Conservation (phyloP, 2,329 filamentous ascomycete genomes). For the Hypomyces rosellus region DNA sequence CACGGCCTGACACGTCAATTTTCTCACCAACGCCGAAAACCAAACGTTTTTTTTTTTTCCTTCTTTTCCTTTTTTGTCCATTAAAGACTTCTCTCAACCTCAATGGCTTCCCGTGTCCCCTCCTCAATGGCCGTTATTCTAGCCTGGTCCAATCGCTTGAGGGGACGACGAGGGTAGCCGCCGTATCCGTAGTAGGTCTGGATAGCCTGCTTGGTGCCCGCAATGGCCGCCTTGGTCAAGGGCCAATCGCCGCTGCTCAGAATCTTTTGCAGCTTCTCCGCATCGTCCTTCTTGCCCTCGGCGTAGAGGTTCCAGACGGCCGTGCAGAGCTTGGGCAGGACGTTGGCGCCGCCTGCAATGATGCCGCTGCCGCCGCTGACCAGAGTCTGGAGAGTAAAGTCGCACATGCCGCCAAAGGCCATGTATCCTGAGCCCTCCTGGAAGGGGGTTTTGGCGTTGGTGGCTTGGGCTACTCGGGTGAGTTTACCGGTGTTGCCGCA, state of each 20-base stretch:
- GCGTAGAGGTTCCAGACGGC: conserved; percentile 71
- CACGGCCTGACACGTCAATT: background rate
- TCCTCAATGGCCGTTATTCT: conserved; percentile 47
- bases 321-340: conserved; percentile 76
- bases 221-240: conserved; percentile 73
- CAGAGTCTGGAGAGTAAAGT: conserved; percentile 79
- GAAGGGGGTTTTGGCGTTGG: conserved; percentile 62
- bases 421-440: conserved; percentile 62
- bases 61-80: background rate
- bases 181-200: conserved; percentile 79
- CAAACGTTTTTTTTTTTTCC: too few species aligned
- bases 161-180: conserved; percentile 65
- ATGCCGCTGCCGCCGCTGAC: conserved; percentile 74
- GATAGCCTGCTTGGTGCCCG: conserved; percentile 79
- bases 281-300: conserved; percentile 68
- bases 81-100: conserved; percentile 52
- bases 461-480: conserved; percentile 69
- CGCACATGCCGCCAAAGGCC: conserved; percentile 81
- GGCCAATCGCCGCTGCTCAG: conserved; percentile 77
- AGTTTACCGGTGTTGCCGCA: conserved; percentile 88
- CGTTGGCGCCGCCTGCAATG: conserved; percentile 79
- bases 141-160: conserved; percentile 58
- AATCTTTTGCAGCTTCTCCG: conserved; percentile 67
- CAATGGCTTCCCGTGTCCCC: conserved; percentile 58
- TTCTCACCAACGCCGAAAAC: too few species aligned